Conservation (phyloP, 73 alveolate species). For the Paramecium bursaria region DNA sequence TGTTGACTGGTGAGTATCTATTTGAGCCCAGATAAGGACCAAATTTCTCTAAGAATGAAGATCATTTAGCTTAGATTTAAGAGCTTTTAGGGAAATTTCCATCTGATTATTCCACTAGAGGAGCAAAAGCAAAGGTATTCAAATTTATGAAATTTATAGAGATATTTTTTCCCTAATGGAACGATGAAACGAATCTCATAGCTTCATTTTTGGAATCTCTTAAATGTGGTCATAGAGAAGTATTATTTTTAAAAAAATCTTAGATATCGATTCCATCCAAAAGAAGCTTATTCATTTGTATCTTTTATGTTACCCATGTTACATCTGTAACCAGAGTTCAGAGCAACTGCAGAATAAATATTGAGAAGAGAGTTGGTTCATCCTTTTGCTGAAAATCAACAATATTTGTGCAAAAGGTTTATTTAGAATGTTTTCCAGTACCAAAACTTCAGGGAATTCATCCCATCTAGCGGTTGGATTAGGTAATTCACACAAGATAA, state of each 20-base stretch:
- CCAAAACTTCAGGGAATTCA: slow-evolving; percentile 11
- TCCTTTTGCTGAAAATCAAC: background rate
- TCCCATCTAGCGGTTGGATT: slow-evolving; percentile 44
- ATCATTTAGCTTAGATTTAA: slow-evolving; percentile 86
- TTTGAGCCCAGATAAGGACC: slow-evolving; percentile 91
- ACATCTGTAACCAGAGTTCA: slow-evolving; percentile 60
- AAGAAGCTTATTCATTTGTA: slow-evolving; percentile 59
- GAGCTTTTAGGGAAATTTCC: slow-evolving; percentile 86
- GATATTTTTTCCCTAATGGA: slow-evolving; percentile 47
- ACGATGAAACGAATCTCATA: slow-evolving; percentile 56
- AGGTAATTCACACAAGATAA: background rate
- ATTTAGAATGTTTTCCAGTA: background rate
- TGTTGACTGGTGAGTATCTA: slow-evolving; percentile 96
- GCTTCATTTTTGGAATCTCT: slow-evolving; percentile 60
- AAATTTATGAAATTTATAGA: background rate
- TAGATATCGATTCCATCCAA: slow-evolving; percentile 54
- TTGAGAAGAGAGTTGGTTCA: slow-evolving; percentile 9
- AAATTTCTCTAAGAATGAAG: slow-evolving; percentile 76
- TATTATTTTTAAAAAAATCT: background rate
- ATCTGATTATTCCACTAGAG: slow-evolving; percentile 73
- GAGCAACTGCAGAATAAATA: slow-evolving; percentile 61
- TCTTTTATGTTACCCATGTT: slow-evolving; percentile 65
- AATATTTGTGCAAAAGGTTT: background rate
- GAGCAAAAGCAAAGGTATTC: slow-evolving; percentile 68
- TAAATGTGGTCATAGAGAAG: slow-evolving; percentile 52